Evolutionary conservation across 2,329 filamentous ascomycete genomes (phyloP), one percentile per base, ranked within the genome.

Genomic region (Phaeosphaeria sp.): DNA sequence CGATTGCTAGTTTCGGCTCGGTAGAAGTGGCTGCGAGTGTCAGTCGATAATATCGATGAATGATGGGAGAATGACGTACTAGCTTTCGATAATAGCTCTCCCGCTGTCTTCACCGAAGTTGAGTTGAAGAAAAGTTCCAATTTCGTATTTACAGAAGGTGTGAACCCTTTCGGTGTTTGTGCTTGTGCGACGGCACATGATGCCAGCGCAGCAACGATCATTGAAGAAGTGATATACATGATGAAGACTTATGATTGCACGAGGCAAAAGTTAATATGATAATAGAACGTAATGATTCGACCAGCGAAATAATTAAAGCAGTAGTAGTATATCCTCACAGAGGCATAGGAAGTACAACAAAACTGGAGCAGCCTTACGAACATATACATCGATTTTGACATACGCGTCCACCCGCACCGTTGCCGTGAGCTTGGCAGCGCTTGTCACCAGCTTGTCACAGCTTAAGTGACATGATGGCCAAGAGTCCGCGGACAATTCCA

Each of bases 91-190:
- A 77, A 50, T 5, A 61, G 39, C 44, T 73, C 55, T 0, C 74
- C 74, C 6, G 73, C 64, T n/a, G 61, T 67, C 21, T 51, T 65
- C 36, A 77, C 69, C n/a, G 59, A 56, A 0, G 73, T 72, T 0
- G 69, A 53, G 43, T 76, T 75, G 63, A 72, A 76, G 18, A 73
- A 60, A 13, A 77, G 67, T 49, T 72, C 67, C 11, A 76, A 58
- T 51, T 73, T 71, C 20, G 56, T 70, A 21, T 63, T 64, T 24
- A 65, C 67, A 7, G 64, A 39, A 9, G 74, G 74, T 11, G 54
- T 67, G 47, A 77, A 77, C 36, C 68, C 72, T 48, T 58, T 18
- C 7, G 74, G 74, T 22, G 67, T 50, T 62, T 77, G 74, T 56
- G 73, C 73, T 60, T 66, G 72, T 53, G 65, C 69, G 56, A 71